Evolutionary conservation across 2,329 filamentous ascomycete species (phyloP), one percentile per base, ranked within the genome.

Genomic region (Aspergillus aculeatus): DNA sequence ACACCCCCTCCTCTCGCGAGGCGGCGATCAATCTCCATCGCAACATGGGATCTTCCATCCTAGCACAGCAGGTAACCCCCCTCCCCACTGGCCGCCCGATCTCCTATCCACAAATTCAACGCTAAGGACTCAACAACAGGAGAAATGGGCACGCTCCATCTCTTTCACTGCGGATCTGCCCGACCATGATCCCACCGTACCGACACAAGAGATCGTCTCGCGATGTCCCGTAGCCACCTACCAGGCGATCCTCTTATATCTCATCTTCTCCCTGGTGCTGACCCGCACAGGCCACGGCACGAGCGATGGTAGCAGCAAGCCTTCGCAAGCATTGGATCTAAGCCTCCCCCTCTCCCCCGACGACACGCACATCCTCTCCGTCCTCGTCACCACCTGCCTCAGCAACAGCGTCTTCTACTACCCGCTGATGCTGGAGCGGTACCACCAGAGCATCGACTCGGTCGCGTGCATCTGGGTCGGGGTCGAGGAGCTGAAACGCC

Each of bases 161-260:
- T 7, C 48, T 0, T 50, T 31, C 5, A 4, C 24, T 2, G 31
- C 9, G 16, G 24, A 50, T 31, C 9, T 24, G 31, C 31, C 52
- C 24, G 44, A 57, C 19, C 19, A 21, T 31, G 32, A 38, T 6
- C 2, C 10, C 50, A 32, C 9, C 48, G 48, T 11, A 16, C 11
- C 32, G 11, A 12, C 11, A 3, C 32, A 35, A 5, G 32, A 35
- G 5, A 12, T 35, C 32, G 14, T 26, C 4, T 65, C 60, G 3
- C 52, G 61, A 11, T 71, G 68, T 66, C 69, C 70, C 12, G 64
- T 72, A 5, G 65, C 68, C 38, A 71, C 69, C 7, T 71, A 69
- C 21, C 69, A 72, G 29, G 64, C 61, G 12, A 67, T 72, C 24
- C 64, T 72, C 6, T 57, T 72, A 2, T 68, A 71, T n/a, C 57